Evolutionary conservation across 108 stramenopile species (phyloP).

Genomic region (Schizochytrium sp.): DNA sequence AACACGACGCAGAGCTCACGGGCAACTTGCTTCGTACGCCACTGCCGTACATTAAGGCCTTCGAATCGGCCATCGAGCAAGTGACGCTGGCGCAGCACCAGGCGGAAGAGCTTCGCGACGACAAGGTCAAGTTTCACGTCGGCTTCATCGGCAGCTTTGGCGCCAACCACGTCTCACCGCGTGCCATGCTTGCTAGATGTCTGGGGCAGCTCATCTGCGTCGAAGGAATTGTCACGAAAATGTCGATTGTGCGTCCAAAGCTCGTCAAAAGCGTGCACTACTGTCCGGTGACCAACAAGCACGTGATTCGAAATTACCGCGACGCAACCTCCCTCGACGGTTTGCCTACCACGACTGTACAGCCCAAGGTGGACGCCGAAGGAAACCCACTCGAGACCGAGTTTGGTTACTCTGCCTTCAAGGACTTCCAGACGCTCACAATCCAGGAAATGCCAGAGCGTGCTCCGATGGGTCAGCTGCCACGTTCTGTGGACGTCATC

Average conservation of each 20-base stretch:
- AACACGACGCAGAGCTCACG: neutral
- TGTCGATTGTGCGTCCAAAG: slow-evolving; percentile 91
- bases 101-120: neutral
- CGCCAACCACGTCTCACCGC: slow-evolving; percentile 29
- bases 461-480: slow-evolving; percentile 96
- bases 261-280: slow-evolving; percentile 90
- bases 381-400: slow-evolving; percentile 88
- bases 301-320: slow-evolving; percentile 70
- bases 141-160: slow-evolving; percentile 53
- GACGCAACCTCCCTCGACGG: slow-evolving; percentile 91
- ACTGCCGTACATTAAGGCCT: neutral
- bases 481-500: slow-evolving; percentile 80
- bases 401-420: slow-evolving; percentile 82
- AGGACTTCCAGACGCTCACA: slow-evolving; percentile 90
- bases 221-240: slow-evolving; percentile 96
- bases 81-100: neutral
- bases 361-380: slow-evolving; percentile 80
- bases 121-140: slow-evolving; percentile 10
- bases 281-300: slow-evolving; percentile 73
- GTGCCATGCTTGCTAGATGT: slow-evolving; percentile 26
- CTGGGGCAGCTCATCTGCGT: slow-evolving; percentile 71
- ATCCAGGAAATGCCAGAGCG: slow-evolving; percentile 79
- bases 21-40: neutral
- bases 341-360: slow-evolving; percentile 64
- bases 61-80: neutral